A percentile compares a stretch with the other conserved stretches of the same genome.
phyloP scores from a whole-genome alignment of 2,329 filamentous ascomycete species.

The Verticillium zaregamsianum region DNA sequence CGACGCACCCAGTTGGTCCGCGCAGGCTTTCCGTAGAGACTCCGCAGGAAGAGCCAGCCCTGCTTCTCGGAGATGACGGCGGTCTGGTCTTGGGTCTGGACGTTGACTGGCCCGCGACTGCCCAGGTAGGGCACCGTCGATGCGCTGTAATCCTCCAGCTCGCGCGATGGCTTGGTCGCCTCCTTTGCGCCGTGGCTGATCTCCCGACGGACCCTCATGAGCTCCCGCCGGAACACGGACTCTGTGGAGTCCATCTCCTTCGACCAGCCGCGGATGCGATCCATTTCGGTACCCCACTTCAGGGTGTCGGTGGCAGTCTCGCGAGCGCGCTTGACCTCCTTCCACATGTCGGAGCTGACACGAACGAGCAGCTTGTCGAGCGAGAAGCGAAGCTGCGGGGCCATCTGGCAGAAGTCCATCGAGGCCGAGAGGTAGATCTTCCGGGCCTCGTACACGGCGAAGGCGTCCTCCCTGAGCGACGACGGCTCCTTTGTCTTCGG shows the following conservation, averaged over 20 bases:
- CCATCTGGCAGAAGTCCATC: constrained; percentile 87
- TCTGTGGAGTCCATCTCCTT: constrained; percentile 93
- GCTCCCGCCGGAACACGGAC: constrained; percentile 73
- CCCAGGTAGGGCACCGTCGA: constrained; percentile 88
- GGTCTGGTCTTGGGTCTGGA: constrained; percentile 51
- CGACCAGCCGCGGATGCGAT: constrained; percentile 87
- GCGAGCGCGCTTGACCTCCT: constrained; percentile 71
- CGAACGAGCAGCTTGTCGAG: constrained; percentile 84
- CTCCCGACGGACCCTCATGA: constrained; percentile 73
- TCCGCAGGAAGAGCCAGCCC: constrained; percentile 86
- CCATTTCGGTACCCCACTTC: constrained; percentile 75
- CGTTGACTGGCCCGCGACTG: constrained; percentile 60
- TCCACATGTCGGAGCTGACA: constrained; percentile 82
- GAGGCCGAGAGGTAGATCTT: constrained; percentile 88
- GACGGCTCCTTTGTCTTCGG: constrained; percentile 93
- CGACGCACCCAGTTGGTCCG: constrained; percentile 84
- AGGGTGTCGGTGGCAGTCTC: constrained; percentile 62
- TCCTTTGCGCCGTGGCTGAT: constrained; percentile 74
- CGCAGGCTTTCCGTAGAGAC: constrained; percentile 80
- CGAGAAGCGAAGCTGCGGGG: constrained; percentile 77
- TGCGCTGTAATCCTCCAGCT: constrained; percentile 86
- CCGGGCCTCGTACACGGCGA: constrained; percentile 87
- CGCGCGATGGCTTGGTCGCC: constrained; percentile 74
- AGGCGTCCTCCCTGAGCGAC: constrained; percentile 87
- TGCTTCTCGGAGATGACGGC: constrained; percentile 72